Evolutionary conservation across 352 stramenopile genomes (phyloP), one percentile per base, ranked within the genome.

Genomic region (Thraustotheca clavata): DNA sequence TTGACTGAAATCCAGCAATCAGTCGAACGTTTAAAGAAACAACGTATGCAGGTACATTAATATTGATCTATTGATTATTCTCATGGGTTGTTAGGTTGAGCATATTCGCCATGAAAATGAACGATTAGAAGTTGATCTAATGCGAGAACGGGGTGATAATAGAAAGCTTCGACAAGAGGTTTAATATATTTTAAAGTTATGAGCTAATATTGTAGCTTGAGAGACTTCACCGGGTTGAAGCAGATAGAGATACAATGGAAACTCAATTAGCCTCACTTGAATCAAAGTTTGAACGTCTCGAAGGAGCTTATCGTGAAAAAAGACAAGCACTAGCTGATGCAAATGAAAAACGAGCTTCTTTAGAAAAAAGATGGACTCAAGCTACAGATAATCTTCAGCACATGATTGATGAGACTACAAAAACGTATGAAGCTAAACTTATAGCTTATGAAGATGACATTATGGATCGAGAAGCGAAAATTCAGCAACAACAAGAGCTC

Each of bases 101-200:
- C 57, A 65, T 33, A 65, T 65, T 36, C 57, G 57, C 38, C 36
- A 54, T 16, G 57, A 65, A 16, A 65, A 65, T 29, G 57, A 65
- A 9, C 38, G 57, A 20, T 22, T 65, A 18, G 38, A 65, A 16
- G 31, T 24, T 32, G 57, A 65, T 40, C 24, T 65, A 8, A 2
- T 26, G 18, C 27, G 32, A 12, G 47, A 65, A 46, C 9, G 16
- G 4, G 33, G 27, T 22, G 39, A 52, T 16, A 65, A 35, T 20
- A 14, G 27, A 4, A 46, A 7, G 4, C 24, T 52, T 16, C 57
- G 57, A 8, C 18, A 38, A 6, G 57, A 65, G 57, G 57, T 65
- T n/a, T 31, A 1, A 5, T 5, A 20, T 32, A 34, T 4, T n/a
- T n/a, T n/a, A n/a, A n/a, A n/a, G n/a, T n/a, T n/a, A n/a, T n/a